Percentiles rank a stretch among this genome's conserved stretches.
phyloP scores from a whole-genome alignment of 352 stramenopile species.

The Elongisporangium prolatum region DNA sequence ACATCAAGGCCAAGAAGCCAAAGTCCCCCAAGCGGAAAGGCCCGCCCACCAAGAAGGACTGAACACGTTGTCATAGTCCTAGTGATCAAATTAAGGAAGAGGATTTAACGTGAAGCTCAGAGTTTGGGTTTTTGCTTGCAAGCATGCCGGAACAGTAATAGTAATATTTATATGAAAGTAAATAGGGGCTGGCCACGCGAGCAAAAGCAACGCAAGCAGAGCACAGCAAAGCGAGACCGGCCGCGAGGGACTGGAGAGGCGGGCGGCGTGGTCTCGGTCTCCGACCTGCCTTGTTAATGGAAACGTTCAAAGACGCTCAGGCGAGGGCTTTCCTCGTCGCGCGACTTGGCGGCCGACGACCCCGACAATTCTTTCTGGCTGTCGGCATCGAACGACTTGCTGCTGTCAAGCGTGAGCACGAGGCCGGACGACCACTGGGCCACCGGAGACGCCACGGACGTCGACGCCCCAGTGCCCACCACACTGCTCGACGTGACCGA shows the following conservation, averaged over 20 bases:
- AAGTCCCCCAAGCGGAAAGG: constrained; percentile 67
- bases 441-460: constrained; percentile 12
- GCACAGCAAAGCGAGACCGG: neutral
- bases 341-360: constrained; percentile 9
- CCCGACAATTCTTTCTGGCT: constrained; percentile 15
- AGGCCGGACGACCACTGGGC: constrained; percentile 53
- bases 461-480: constrained; percentile 6
- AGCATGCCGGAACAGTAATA: constrained; percentile 15
- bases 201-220: neutral
- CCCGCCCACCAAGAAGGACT: constrained; percentile 41
- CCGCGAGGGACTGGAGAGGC: neutral
- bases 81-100: too few relatives aligned
- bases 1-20: constrained; percentile 39
- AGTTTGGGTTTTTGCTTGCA: constrained; percentile 3
- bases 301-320: constrained; percentile 83
- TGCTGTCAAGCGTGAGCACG: constrained; percentile 56
- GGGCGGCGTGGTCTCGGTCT: neutral
- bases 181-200: constrained; percentile 58
- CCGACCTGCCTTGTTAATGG: constrained; percentile 33
- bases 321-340: constrained; percentile 67
- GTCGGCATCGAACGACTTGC: constrained; percentile 28
- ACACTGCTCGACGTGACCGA: constrained; percentile 16
- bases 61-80: too few relatives aligned
- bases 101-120: neutral
- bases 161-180: constrained; percentile 86